Percentiles rank a stretch among this genome's conserved stretches.
Conservation (phyloP, 345 rosid species). For the Abelmoschus esculentus region DNA sequence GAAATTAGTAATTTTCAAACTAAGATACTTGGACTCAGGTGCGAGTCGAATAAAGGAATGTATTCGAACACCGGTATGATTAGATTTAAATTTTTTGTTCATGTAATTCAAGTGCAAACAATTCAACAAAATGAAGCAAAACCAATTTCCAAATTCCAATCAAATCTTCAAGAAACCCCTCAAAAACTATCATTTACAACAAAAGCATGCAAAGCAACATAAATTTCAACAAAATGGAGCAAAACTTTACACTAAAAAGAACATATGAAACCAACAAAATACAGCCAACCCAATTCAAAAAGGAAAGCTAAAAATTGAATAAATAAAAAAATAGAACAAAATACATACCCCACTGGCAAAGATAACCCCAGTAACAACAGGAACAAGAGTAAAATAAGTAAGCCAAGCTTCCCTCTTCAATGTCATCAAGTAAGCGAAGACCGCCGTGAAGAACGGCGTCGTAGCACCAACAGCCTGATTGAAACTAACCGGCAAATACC, state of each 20-base stretch:
- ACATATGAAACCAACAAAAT: no score
- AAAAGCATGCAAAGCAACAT: no score
- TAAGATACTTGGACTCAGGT: no score
- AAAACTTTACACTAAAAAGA: neutral
- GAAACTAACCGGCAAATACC: conserved; percentile 83
- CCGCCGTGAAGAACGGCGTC: conserved; percentile 95
- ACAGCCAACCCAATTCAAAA: neutral
- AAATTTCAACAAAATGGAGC: no score
- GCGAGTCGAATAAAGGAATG: no score
- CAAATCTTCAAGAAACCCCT: no score
- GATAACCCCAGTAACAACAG: conserved; percentile 94
- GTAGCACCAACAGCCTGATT: conserved; percentile 97
- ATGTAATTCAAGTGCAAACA: no score
- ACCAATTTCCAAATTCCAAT: no score
- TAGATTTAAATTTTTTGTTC: no score
- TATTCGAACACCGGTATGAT: no score
- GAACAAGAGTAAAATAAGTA: conserved; percentile 77
- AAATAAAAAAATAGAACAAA: neutral
- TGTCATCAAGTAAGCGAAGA: conserved; percentile 87
- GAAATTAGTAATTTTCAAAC: neutral
- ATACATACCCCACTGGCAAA: conserved; percentile 90
- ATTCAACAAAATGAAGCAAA: neutral
- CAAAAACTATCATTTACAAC: no score
- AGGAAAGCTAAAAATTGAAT: neutral
- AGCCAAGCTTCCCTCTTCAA: conserved; percentile 91